These are phyloP conservation scores for Yamadazyma philogaea DNA, from an alignment of 805 yeast species.

Conservation along the genomic window DNA sequence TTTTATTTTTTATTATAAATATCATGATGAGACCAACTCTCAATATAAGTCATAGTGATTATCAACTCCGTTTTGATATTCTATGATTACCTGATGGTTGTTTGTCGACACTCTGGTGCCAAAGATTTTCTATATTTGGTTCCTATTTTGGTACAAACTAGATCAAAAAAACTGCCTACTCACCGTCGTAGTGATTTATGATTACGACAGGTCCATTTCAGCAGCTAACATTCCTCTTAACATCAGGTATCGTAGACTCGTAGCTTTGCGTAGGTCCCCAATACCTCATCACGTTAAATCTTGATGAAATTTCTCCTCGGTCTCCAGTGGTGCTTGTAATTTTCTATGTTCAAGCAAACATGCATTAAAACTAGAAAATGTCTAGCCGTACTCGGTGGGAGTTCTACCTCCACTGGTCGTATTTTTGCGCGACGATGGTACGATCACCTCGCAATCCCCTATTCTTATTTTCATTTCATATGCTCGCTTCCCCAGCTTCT, in stretches of 20 bases:
- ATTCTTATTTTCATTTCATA: background rate
- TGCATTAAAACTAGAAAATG: too few species aligned
- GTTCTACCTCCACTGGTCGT: too few species aligned
- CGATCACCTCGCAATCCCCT: background rate
- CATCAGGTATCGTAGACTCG: background rate
- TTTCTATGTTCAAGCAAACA: too few species aligned
- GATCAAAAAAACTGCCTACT: conserved; percentile 64
- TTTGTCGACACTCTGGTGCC: conserved; percentile 96
- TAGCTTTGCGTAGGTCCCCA: background rate
- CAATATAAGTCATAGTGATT: conserved; percentile 8
- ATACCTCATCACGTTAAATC: background rate
- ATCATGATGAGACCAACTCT: conserved; percentile 12
- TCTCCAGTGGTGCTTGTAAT: too few species aligned
- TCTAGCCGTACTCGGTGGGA: too few species aligned
- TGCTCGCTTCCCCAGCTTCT: background rate
- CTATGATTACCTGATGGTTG: conserved; percentile 24
- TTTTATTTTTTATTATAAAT: conserved; percentile 9
- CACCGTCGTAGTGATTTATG: conserved; percentile 54
- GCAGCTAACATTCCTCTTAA: conserved; percentile 38
- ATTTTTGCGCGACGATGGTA: background rate
- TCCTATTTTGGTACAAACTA: conserved; percentile 93
- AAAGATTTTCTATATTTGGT: conserved; percentile 58
- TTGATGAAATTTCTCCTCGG: too few species aligned
- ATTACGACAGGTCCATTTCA: conserved; percentile 67
- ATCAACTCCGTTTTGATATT: background rate